phyloP scores from a whole-genome alignment of 257 asterid genomes.

The Lantana camara region DNA sequence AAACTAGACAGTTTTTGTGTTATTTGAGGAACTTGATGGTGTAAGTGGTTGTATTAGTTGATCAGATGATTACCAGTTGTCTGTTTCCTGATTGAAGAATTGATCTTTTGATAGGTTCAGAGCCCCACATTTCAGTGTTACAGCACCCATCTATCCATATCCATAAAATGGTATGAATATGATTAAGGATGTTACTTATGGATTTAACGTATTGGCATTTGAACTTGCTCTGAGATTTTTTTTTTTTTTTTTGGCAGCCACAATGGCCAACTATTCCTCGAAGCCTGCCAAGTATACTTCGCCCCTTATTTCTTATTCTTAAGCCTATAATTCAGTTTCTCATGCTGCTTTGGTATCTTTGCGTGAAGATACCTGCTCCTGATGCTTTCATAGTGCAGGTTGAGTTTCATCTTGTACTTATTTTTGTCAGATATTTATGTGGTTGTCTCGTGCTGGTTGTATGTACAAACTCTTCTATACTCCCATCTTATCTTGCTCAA shows the following conservation, averaged over 20 bases:
- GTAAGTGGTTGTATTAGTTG: conserved; percentile 17
- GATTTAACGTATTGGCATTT: conserved; percentile 18
- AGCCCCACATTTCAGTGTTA: conserved; percentile 75
- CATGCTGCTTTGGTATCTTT: conserved; percentile 90
- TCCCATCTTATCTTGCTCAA: conserved; percentile 12
- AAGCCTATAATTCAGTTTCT: conserved; percentile 84
- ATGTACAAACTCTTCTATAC: conserved; percentile 5
- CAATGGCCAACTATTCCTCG: conserved; percentile 74
- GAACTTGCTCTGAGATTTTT: conserved; percentile 25
- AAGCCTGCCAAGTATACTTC: conserved; percentile 68
- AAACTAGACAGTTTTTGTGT: neutral
- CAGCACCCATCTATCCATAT: conserved; percentile 72
- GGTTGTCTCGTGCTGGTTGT: conserved; percentile 6
- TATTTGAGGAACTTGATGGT: conserved; percentile 6
- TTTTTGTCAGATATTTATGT: neutral
- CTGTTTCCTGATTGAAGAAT: conserved; percentile 26
- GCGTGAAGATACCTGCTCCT: conserved; percentile 83
- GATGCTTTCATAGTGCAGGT: conserved; percentile 94
- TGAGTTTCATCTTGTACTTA: conserved; percentile 33
- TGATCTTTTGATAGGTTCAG: conserved; percentile 65
- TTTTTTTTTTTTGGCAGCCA: conserved; percentile 44
- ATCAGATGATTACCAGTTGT: neutral
- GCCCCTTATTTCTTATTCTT: conserved; percentile 70
- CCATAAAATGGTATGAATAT: conserved; percentile 83
- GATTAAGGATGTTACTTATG: conserved; percentile 22